Percentiles rank a stretch among this genome's conserved stretches.
phyloP scores from a whole-genome alignment of 73 alveolate species.

The Breviolum minutum region DNA sequence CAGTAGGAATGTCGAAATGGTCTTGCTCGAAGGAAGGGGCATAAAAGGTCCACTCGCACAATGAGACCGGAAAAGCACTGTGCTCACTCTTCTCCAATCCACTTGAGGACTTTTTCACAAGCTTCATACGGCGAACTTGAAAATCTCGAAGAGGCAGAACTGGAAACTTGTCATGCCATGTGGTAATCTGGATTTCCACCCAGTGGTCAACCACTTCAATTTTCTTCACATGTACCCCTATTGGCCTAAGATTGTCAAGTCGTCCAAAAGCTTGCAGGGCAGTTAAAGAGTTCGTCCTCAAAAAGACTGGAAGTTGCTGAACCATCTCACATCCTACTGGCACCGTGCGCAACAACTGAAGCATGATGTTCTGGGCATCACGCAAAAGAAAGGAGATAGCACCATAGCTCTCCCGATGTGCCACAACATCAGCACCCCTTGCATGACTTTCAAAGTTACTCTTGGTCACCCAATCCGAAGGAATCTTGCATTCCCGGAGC shows the following conservation, averaged over 20 bases:
- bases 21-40: constrained; percentile 31
- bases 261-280: neutral
- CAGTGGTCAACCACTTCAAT: neutral
- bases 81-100: neutral
- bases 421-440: neutral
- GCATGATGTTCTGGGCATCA: constrained; percentile 9
- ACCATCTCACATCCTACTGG: constrained; percentile 24
- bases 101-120: neutral
- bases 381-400: constrained; percentile 4
- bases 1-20: neutral
- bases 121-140: neutral
- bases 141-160: neutral
- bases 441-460: neutral
- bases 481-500: constrained; percentile 31
- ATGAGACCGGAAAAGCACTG: constrained; percentile 16
- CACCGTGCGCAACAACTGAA: neutral
- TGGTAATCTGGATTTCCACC: neutral
- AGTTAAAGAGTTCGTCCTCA: neutral
- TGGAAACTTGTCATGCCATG: constrained; percentile 23
- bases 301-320: neutral
- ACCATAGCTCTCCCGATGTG: neutral
- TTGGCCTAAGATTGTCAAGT: constrained; percentile 8
- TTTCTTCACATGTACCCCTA: neutral
- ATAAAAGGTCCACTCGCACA: constrained; percentile 30
- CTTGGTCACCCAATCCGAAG: neutral